These are phyloP conservation scores for Dothistroma septosporum DNA, from an alignment of 2,329 filamentous ascomycete species.

Conservation along the genomic window DNA sequence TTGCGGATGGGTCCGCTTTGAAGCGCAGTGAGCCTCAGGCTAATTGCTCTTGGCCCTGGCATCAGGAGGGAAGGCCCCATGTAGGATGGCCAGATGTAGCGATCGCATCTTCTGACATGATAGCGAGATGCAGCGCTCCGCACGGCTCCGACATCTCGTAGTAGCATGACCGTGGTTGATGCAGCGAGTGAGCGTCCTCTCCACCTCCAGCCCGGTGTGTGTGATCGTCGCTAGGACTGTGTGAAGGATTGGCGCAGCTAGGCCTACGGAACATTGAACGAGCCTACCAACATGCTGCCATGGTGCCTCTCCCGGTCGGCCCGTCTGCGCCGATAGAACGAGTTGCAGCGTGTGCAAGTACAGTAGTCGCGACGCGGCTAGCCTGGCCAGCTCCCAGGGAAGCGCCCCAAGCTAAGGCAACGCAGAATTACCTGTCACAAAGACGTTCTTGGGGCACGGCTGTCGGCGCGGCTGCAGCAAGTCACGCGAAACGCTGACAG, in stretches of 20 bases:
- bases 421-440: constrained; percentile 30
- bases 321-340: constrained; percentile 25
- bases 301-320: constrained; percentile 31
- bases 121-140: constrained; percentile 19
- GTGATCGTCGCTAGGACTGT: constrained; percentile 30
- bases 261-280: constrained; percentile 13
- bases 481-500: constrained; percentile 33
- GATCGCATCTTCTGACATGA: constrained; percentile 13
- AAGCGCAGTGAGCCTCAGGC: background rate
- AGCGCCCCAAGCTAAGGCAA: constrained; percentile 17
- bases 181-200: constrained; percentile 22
- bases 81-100: constrained; percentile 12
- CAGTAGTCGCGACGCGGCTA: constrained; percentile 27
- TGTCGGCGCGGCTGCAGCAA: constrained; percentile 22
- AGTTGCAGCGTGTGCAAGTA: constrained; percentile 19
- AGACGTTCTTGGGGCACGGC: constrained; percentile 19
- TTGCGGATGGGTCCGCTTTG: constrained; percentile 13
- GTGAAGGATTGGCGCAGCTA: constrained; percentile 27
- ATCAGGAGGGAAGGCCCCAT: background rate
- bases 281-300: constrained; percentile 30
- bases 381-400: constrained; percentile 23
- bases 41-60: constrained; percentile 1
- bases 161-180: constrained; percentile 23
- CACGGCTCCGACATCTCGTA: constrained; percentile 23
- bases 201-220: constrained; percentile 28